These are phyloP conservation scores for Lodderomyces pseudojiufengensis DNA, from an alignment of 1,139 yeast species.

Conservation along the genomic window DNA sequence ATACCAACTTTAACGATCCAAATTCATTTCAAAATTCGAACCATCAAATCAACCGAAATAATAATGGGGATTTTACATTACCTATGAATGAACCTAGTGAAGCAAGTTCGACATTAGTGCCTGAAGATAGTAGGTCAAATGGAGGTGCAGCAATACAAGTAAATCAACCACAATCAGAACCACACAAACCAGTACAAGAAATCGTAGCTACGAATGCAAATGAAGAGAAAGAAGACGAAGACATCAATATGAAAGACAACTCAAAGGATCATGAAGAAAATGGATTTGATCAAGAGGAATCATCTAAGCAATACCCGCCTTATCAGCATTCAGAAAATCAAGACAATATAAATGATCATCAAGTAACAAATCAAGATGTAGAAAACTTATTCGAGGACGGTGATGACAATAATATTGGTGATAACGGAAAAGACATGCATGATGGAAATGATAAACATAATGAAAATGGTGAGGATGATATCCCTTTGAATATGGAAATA, in stretches of 20 bases:
- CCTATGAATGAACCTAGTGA: too few species aligned
- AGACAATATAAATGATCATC: background rate
- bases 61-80: too few species aligned
- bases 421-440: background rate
- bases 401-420: background rate
- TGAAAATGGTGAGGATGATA: slow-evolving; percentile 6
- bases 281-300: background rate
- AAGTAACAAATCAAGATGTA: too few species aligned
- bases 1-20: background rate
- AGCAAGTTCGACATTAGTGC: too few species aligned
- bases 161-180: slow-evolving; percentile 2
- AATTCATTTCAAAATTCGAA: slow-evolving; percentile 15
- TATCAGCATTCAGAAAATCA: background rate
- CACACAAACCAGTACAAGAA: background rate
- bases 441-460: slow-evolving; percentile 3
- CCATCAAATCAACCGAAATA: background rate
- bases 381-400: background rate
- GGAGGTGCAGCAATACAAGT: background rate
- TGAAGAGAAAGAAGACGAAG: background rate
- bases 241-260: background rate
- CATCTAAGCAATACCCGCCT: background rate
- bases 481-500: slow-evolving; percentile 7
- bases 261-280: background rate
- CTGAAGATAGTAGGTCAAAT: too few species aligned
- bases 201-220: background rate